Evolutionary conservation across 768 basidiomycete species (phyloP), one percentile per base, ranked within the genome.

Genomic region (Pulveroboletus sp.): DNA sequence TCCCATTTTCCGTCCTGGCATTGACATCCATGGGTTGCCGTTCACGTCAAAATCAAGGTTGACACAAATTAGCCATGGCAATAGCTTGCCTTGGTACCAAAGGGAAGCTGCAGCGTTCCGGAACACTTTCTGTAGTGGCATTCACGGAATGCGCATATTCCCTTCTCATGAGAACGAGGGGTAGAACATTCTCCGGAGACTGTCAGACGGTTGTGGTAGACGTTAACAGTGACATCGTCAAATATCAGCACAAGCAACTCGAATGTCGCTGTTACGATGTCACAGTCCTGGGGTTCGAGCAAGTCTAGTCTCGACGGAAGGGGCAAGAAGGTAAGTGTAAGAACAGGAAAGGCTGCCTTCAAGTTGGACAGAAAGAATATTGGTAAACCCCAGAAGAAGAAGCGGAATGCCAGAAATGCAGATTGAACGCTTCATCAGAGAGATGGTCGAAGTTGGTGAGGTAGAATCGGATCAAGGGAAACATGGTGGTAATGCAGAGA

Each of bases 131-230:
- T 76, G 43, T 53, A 70, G 20, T 64, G 65, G 40, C 75, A 64
- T 62, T 80, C 79, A 23, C 71, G 65, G 16, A 80, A 55, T 14
- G 70, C 68, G 39, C 71, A 76, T 6, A 70, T 71, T n/a, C 53
- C 57, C 49, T 76, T 67, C 2, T 73, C 71, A 24, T 60, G 65
- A 12, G 74, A 66, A 0, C 50, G 17, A 5, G 72, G 65, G 2
- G 58, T 42, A 12, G 64, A 65, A 44, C 58, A 67, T 62, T 80
- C 74, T n/a, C 76, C 79, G 0, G 75, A 73, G 17, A 82, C 63
- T 3, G 65, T 75, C 47, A 81, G 63, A 24, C 69, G 70, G 43
- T 71, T 66, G 44, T 75, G 70, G 42, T 71, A 67, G 12, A 27
- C 17, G n/a, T 41, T 26, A 14, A 31, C 14, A 14, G 31, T 31